Percentiles rank a stretch among this genome's conserved stretches.
These are phyloP conservation scores for Leccinum arenicola DNA, from an alignment of 768 basidiomycete species.

Conservation along the genomic window DNA sequence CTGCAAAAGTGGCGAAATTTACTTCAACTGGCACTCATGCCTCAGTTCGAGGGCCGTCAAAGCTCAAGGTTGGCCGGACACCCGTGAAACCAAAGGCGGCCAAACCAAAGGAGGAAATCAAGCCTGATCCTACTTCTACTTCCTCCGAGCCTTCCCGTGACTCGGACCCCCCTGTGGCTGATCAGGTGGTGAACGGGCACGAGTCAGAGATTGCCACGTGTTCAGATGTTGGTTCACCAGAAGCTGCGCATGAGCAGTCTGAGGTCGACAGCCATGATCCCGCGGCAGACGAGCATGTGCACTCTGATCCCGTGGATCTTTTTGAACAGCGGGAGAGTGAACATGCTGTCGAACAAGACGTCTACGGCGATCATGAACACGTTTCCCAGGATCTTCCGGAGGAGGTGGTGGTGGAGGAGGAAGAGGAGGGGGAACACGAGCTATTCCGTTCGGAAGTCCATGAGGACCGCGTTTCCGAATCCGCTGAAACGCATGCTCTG, in stretches of 20 bases:
- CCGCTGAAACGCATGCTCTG: conserved; percentile 11
- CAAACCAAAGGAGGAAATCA: conserved; percentile 19
- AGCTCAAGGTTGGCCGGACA: conserved; percentile 25
- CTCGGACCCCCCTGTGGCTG: conserved; percentile 18
- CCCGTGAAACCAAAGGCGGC: conserved; percentile 26
- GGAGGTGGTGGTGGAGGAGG: neutral
- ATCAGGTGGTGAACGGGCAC: conserved; percentile 27
- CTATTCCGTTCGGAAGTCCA: conserved; percentile 12
- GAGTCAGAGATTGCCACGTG: conserved; percentile 14
- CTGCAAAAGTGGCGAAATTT: conserved; percentile 29
- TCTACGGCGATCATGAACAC: conserved; percentile 3
- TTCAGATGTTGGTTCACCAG: conserved; percentile 19
- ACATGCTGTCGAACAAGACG: conserved; percentile 8
- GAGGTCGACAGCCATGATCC: conserved; percentile 16
- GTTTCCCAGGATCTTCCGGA: conserved; percentile 2
- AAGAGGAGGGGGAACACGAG: conserved; percentile 6
- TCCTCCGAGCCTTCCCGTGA: conserved; percentile 23
- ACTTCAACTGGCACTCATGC: conserved; percentile 27
- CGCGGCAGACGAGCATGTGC: conserved; percentile 6
- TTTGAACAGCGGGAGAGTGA: conserved; percentile 11
- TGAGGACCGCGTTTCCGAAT: conserved; percentile 4
- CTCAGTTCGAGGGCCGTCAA: conserved; percentile 29
- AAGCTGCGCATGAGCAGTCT: conserved; percentile 15
- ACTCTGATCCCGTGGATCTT: conserved; percentile 9
- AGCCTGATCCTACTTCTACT: conserved; percentile 20